These are phyloP conservation scores for Dendrobium nobile DNA, from an alignment of 106 monocot genomes.

Conservation along the genomic window DNA sequence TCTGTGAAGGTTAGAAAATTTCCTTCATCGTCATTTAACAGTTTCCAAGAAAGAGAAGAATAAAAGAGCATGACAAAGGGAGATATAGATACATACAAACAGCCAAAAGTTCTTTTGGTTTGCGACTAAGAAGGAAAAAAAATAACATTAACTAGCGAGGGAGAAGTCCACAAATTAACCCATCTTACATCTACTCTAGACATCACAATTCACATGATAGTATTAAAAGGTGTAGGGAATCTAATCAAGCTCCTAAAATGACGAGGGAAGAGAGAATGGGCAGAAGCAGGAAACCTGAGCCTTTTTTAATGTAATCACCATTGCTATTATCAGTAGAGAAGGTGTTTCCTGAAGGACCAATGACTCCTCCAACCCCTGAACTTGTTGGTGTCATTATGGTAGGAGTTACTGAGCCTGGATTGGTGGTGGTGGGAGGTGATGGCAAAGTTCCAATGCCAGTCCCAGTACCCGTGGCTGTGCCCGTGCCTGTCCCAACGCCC, in stretches of 20 bases:
- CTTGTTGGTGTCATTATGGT: background rate
- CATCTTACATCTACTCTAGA: background rate
- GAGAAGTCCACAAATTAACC: background rate
- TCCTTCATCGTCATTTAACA: background rate
- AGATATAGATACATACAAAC: background rate
- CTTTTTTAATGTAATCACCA: background rate
- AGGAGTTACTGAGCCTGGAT: background rate
- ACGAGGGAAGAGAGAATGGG: background rate
- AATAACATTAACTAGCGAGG: background rate
- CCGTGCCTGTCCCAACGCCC: background rate
- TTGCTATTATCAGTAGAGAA: background rate
- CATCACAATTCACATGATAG: background rate
- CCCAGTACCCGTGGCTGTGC: background rate
- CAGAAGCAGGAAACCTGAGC: background rate
- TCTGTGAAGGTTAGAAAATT: no score
- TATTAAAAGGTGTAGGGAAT: background rate
- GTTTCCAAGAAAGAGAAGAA: background rate
- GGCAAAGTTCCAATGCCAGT: background rate
- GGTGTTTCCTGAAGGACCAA: background rate
- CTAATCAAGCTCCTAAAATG: background rate
- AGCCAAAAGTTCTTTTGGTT: background rate
- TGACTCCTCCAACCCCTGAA: constrained; percentile 2
- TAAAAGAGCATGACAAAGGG: background rate
- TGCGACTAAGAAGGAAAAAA: background rate
- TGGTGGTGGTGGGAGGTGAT: constrained; percentile 1